These are phyloP conservation scores for Ganoderma boninense DNA, from an alignment of 1,284 basidiomycete genomes.

Conservation along the genomic window DNA sequence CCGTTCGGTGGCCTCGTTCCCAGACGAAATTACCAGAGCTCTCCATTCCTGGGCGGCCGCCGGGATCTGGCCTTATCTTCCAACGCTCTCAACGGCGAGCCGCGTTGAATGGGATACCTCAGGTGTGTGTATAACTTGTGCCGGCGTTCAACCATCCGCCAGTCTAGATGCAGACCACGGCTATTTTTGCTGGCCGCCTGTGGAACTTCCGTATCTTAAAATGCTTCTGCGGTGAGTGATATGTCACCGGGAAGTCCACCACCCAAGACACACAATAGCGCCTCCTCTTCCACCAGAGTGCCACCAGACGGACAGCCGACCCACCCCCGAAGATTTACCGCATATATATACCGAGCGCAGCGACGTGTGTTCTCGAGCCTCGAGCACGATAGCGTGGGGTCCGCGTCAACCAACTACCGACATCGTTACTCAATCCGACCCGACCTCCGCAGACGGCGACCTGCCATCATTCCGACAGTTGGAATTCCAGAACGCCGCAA, in stretches of 20 bases:
- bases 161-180: background rate
- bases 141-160: background rate
- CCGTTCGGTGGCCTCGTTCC: background rate
- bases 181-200: background rate
- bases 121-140: background rate
- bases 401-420: background rate
- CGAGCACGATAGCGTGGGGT: background rate
- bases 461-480: background rate
- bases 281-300: conserved; percentile 9
- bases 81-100: background rate
- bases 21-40: background rate
- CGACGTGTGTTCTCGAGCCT: background rate
- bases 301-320: conserved; percentile 21
- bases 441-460: conserved; percentile 7
- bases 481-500: conserved; percentile 9
- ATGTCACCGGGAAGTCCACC: background rate
- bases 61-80: background rate
- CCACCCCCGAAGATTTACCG: conserved; percentile 26
- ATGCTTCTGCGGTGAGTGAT: conserved; percentile 2
- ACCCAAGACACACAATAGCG: background rate
- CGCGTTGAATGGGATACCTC: background rate
- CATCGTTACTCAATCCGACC: conserved; percentile 1
- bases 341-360: conserved; percentile 29
- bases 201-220: background rate
- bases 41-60: background rate